Evolutionary conservation across 257 asterid genomes (phyloP), one percentile per base, ranked within the genome.

Genomic region (Lantana camara): DNA sequence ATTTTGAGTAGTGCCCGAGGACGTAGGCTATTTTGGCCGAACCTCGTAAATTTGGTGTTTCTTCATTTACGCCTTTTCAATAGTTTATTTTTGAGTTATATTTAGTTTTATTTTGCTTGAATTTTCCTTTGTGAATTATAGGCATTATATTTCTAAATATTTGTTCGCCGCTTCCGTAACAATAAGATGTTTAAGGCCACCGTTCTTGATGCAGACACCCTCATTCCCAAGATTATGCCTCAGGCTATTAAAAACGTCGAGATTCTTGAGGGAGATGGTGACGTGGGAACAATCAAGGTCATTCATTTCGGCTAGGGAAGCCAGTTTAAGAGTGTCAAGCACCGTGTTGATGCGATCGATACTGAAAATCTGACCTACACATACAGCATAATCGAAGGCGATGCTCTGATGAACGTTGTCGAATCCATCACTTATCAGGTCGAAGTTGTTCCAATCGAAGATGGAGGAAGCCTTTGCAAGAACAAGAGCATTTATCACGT

Each of bases 151-250:
- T n/a, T n/a, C n/a, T n/a, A n/a, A n/a, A n/a, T n/a, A n/a, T n/a
- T n/a, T n/a, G n/a, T n/a, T n/a, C n/a, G n/a, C n/a, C n/a, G n/a
- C n/a, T n/a, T n/a, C n/a, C n/a, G n/a, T n/a, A n/a, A n/a, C n/a
- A n/a, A n/a, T n/a, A 72, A 62, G 71, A 11, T 79, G 58, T 79
- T 75, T 73, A 75, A 68, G 44, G 76, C 76, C 19, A 9, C 74
- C 3, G 24, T 68, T 32, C 34, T 45, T 7, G 71, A 79, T 46
- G 55, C 69, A 19, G 68, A 79, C 23, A 68, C 29, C 67, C 64
- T 75, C 63, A 24, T 79, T 1, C 83, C 78, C 1, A 60, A 71
- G 44, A 32, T 64, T 29, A 4, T 75, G 66, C 78, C 83, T 3
- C 47, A 70, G 3, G 67, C 69, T 8, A 51, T 78, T 38, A 45